Percentiles rank a stretch among this genome's conserved stretches.
Evolutionary conservation across 345 rosid species (phyloP).

Genomic region (Gossypium bickii): DNA sequence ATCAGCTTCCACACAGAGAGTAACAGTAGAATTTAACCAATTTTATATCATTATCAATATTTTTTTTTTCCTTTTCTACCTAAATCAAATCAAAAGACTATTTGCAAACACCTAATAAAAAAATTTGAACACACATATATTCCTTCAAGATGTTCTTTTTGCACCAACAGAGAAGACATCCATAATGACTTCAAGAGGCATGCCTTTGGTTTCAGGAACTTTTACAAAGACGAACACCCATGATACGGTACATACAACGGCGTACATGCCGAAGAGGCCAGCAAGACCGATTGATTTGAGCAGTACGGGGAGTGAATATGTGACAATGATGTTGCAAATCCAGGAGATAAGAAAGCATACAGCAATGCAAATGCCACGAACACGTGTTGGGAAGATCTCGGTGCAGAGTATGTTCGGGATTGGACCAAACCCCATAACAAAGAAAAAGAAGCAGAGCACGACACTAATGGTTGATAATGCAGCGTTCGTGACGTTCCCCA

Average conservation of each 20-base stretch:
- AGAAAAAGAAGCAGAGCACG: conserved; percentile 71
- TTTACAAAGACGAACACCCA: conserved; percentile 65
- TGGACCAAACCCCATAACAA: conserved; percentile 98
- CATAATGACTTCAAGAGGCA: conserved; percentile 95
- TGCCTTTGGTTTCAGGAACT: conserved; percentile 94
- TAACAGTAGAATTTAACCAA: no score
- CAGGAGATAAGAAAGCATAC: conserved; percentile 79
- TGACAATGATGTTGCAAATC: conserved; percentile 72
- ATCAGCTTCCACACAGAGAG: no score
- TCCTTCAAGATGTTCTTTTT: conserved; percentile 30
- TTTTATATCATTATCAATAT: neutral
- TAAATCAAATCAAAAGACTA: conserved; percentile 14
- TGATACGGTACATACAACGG: conserved; percentile 59
- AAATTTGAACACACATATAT: conserved; percentile 15
- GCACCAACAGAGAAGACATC: conserved; percentile 87
- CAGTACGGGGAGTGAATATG: conserved; percentile 77
- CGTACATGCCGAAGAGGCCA: conserved; percentile 77
- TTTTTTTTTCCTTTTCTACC: neutral
- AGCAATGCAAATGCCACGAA: conserved; percentile 91
- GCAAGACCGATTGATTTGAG: conserved; percentile 73
- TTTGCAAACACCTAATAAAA: neutral
- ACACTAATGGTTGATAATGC: conserved; percentile 65
- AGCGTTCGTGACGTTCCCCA: conserved; percentile 51
- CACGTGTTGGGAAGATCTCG: conserved; percentile 92
- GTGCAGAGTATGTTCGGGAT: conserved; percentile 89